These are phyloP conservation scores for Aspergillus sclerotioniger DNA, from an alignment of 495 filamentous ascomycete genomes.

Conservation along the genomic window DNA sequence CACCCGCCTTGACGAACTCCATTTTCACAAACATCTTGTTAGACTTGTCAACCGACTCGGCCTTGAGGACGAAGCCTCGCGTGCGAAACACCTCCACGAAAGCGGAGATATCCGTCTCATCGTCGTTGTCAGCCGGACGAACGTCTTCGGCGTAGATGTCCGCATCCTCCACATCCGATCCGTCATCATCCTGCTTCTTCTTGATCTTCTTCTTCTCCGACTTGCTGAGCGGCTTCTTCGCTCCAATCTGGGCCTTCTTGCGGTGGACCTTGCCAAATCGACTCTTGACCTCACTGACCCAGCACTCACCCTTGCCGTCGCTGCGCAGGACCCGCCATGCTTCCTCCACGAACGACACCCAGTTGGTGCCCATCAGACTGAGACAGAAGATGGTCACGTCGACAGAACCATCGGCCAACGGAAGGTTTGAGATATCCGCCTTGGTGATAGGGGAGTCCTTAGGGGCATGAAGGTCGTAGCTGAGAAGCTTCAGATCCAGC, in stretches of 20 bases:
- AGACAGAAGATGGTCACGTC: slow-evolving; percentile 92
- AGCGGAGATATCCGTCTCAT: slow-evolving; percentile 81
- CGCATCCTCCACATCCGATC: slow-evolving; percentile 44
- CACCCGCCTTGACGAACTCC: slow-evolving; percentile 79
- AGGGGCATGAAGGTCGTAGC: slow-evolving; percentile 65
- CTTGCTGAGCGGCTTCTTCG: slow-evolving; percentile 63
- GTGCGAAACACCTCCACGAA: slow-evolving; percentile 79
- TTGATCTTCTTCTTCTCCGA: slow-evolving; percentile 47
- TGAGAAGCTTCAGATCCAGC: slow-evolving; percentile 64
- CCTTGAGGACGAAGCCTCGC: slow-evolving; percentile 72
- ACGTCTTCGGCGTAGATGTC: slow-evolving; percentile 50
- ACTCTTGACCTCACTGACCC: slow-evolving; percentile 94
- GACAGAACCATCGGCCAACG: slow-evolving; percentile 64
- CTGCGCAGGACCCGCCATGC: slow-evolving; percentile 78
- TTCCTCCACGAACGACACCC: slow-evolving; percentile 92
- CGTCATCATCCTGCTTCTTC: slow-evolving; percentile 40
- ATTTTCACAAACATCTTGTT: slow-evolving; percentile 99
- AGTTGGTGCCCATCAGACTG: slow-evolving; percentile 98
- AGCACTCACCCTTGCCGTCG: slow-evolving; percentile 86
- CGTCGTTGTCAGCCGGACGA: slow-evolving; percentile 27
- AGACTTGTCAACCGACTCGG: slow-evolving; percentile 65
- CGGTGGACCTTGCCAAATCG: slow-evolving; percentile 70
- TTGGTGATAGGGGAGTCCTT: slow-evolving; percentile 67
- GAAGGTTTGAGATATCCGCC: slow-evolving; percentile 83
- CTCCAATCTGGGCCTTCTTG: slow-evolving; percentile 56